Evolutionary conservation across 148 eudicot genomes (phyloP), one percentile per base, ranked within the genome.

Genomic region (Fallopia convolvulus): DNA sequence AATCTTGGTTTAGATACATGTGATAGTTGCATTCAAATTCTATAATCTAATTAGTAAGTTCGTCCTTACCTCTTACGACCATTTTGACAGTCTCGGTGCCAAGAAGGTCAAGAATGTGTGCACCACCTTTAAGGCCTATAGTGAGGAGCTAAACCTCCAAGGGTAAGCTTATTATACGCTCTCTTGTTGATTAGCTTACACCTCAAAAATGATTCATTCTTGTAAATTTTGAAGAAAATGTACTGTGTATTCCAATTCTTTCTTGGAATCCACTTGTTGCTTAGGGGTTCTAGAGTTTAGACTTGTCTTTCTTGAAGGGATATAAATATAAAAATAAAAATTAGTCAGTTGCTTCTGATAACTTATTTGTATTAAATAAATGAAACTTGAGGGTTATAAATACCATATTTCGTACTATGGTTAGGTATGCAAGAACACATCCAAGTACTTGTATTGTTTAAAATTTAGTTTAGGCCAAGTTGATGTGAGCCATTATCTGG

Each of bases 41-140:
- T 11, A 0, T 12, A 30, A 30, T 23, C 15, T 61, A 26, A 26
- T 26, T 26, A 26, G 30, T 26, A 2, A 26, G 15, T 17, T 53
- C 8, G 23, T 53, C 53, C 17, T 49, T 49, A 0, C 17, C 4
- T 12, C 2, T 53, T 8, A 5, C 26, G 36, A 5, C 17, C 14
- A 6, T 1, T 66, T 66, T 26, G 15, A 36, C 72, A 66, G 72
- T 36, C 9, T 66, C 8, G 72, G 44, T 1, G 72, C 72, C 20
- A 66, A 66, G 72, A 66, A 66, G 72, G 72, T 66, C 20, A 66
- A 66, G 72, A 66, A 66, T 13, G 72, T 36, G 20, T 66, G 46
- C 10, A 0, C 4, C 44, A 15, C 46, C 46, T 66, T 66, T 36
- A 66, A 14, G 46, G 2, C 3, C 0, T 17, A 66, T 10, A 32